Percentiles rank a stretch among this genome's conserved stretches.
These are phyloP conservation scores for Russula griseocarnosa DNA, from an alignment of 768 basidiomycete species.

Conservation along the genomic window DNA sequence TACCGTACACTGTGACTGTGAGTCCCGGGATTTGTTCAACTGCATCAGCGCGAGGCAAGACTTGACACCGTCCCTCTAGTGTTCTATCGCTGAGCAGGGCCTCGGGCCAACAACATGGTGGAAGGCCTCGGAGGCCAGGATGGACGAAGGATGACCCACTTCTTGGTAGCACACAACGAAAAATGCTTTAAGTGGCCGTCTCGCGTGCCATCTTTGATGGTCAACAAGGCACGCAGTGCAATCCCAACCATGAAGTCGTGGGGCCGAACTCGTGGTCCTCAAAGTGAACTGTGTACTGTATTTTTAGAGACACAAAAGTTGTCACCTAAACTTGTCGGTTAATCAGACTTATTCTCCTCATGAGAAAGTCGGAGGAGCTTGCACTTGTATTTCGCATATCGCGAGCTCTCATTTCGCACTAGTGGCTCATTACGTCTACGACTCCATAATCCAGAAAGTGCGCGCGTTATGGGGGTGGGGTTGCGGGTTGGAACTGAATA, in stretches of 20 bases:
- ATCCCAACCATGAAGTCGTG: no score
- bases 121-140: constrained; percentile 47
- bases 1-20: constrained; percentile 71
- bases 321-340: neutral
- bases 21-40: constrained; percentile 29
- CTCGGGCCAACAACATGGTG: constrained; percentile 76
- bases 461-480: neutral
- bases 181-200: neutral
- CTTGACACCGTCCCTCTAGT: constrained; percentile 40
- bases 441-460: neutral
- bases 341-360: neutral
- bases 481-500: neutral
- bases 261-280: neutral
- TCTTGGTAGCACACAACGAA: neutral
- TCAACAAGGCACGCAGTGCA: no score
- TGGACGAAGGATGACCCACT: constrained; percentile 38
- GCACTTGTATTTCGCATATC: neutral
- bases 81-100: constrained; percentile 79
- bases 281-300: neutral
- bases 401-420: neutral
- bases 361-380: neutral
- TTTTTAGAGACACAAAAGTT: neutral
- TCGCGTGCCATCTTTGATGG: neutral
- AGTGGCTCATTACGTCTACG: neutral
- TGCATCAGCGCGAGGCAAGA: neutral